These are phyloP conservation scores for Mycena latifolia DNA, from an alignment of 768 basidiomycete species.

Conservation along the genomic window DNA sequence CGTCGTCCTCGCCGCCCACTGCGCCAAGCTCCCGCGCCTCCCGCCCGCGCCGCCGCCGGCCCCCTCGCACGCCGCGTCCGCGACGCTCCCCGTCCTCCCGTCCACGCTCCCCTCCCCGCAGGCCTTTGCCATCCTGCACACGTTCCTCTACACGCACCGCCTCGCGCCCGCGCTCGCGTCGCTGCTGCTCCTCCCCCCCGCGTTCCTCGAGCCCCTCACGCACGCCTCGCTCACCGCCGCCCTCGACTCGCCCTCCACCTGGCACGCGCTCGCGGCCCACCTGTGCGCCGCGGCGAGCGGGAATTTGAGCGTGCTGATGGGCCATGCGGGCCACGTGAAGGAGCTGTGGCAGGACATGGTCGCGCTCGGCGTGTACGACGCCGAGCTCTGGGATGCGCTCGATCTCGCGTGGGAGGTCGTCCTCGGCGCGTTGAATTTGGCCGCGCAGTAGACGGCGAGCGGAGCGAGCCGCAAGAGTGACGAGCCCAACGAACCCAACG, in stretches of 20 bases:
- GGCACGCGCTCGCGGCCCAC: constrained; percentile 48
- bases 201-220: constrained; percentile 30
- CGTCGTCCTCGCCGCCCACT: constrained; percentile 77
- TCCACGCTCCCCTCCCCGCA: constrained; percentile 61
- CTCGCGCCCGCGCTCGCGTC: constrained; percentile 52
- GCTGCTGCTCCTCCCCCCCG: constrained; percentile 52
- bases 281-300: constrained; percentile 44
- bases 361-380: constrained; percentile 19
- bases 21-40: constrained; percentile 71
- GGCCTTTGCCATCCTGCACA: constrained; percentile 59
- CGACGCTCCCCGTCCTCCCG: constrained; percentile 45
- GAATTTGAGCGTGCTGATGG: constrained; percentile 37
- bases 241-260: constrained; percentile 44
- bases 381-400: constrained; percentile 64
- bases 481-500: too few species aligned
- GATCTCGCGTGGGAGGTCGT: constrained; percentile 68
- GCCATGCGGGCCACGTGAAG: constrained; percentile 48
- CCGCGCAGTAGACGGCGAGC: constrained; percentile 35
- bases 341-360: background rate
- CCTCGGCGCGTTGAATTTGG: constrained; percentile 56
- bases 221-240: constrained; percentile 11
- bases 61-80: constrained; percentile 38
- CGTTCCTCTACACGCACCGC: constrained; percentile 63
- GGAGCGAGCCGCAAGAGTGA: too few species aligned
- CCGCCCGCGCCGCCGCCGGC: constrained; percentile 49